Evolutionary conservation across 2,329 filamentous ascomycete genomes (phyloP).

Genomic region (Diaporthe vexans): DNA sequence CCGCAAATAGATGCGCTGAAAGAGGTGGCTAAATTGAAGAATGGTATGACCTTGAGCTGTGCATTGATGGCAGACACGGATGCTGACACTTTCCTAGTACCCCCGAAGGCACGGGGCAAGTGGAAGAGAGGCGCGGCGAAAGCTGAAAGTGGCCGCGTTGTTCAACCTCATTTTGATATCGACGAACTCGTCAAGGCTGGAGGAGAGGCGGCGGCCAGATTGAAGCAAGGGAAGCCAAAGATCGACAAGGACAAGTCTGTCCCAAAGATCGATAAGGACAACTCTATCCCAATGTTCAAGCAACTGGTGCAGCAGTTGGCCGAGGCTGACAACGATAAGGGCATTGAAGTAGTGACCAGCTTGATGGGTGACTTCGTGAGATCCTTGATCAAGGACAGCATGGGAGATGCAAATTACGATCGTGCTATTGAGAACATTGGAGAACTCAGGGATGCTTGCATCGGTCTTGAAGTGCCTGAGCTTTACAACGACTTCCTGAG

Average conservation of each 20-base stretch:
- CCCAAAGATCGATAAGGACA: constrained; percentile 83
- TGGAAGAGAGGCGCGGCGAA: constrained; percentile 66
- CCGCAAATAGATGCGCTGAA: constrained; percentile 75
- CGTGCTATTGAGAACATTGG: constrained; percentile 82
- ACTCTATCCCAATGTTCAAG: constrained; percentile 92
- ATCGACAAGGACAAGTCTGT: constrained; percentile 80
- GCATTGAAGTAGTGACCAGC: constrained; percentile 76
- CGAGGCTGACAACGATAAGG: constrained; percentile 69
- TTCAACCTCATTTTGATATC: background rate
- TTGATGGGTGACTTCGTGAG: constrained; percentile 83
- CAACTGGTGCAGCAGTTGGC: constrained; percentile 68
- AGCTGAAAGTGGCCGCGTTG: constrained; percentile 10
- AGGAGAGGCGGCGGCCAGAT: constrained; percentile 42
- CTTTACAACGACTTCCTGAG: constrained; percentile 82
- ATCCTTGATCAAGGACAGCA: constrained; percentile 77
- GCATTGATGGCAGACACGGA: background rate
- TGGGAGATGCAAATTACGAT: constrained; percentile 82
- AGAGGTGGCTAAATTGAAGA: constrained; percentile 83
- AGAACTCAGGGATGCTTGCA: constrained; percentile 83
- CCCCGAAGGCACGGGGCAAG: constrained; percentile 82
- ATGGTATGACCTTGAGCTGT: constrained; percentile 64
- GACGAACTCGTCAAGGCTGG: background rate
- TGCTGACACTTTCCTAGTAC: constrained; percentile 65
- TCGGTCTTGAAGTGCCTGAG: constrained; percentile 80
- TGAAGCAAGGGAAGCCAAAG: constrained; percentile 49